Evolutionary conservation across 345 rosid species (phyloP), one percentile per base, ranked within the genome.

Genomic region (Trapa incisa): DNA sequence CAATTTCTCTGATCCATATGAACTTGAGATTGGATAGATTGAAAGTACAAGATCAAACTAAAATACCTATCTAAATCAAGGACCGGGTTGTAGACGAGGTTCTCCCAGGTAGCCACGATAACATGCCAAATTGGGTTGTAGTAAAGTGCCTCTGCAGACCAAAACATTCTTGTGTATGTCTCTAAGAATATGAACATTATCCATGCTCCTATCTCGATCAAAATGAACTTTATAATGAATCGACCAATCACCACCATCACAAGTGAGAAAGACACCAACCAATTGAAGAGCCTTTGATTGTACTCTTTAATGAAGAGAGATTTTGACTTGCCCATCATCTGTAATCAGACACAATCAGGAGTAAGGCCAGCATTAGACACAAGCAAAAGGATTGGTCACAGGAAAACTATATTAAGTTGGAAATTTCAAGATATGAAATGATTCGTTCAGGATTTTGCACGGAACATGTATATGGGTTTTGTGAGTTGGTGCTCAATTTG

Each of bases 71-170:
- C 96, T 76, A 95, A 79, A 80, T 95, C 97, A 65, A 95, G 89
- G 77, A 95, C 56, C 1, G 99, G 99, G 72, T 89, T 89, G 79
- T 95, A 95, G 67, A 95, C 99, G 3, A 95, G 68, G 10, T 85
- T 84, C 78, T 95, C 99, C 99, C 97, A 95, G 17, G 90, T 75
- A 56, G 83, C 85, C 33, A 95, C 96, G 41, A 95, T 84, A 71
- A 89, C 75, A 83, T 95, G 96, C 99, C 97, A 95, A 70, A 82
- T 80, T 9, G 96, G 96, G 65, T 95, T 91, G 84, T 91, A 95
- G 75, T 86, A 95, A 47, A 95, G 96, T 65, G 96, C 76, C 71
- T 95, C 97, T 3, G 97, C 89, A 12, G 99, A 83, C 99, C 99
- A 95, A 69, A 95, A 91, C 96, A 95, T 80, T 73, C 97, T 84